These are phyloP conservation scores for Trichoderma gamsii DNA, from an alignment of 495 filamentous ascomycete species.

Conservation along the genomic window DNA sequence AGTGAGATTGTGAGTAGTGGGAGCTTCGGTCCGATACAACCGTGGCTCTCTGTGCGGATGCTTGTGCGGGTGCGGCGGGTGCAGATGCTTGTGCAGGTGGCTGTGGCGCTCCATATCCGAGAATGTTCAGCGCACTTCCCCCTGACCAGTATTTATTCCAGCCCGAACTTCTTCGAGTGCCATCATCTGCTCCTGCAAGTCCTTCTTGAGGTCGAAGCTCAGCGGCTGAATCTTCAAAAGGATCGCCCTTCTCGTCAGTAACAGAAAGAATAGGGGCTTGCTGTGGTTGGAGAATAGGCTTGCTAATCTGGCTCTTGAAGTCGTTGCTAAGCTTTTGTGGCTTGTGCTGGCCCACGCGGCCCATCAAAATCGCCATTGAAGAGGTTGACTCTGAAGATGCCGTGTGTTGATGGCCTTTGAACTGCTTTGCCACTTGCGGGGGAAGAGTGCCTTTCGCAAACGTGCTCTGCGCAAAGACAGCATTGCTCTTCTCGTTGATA, in stretches of 20 bases:
- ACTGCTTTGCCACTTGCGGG: conserved; percentile 26
- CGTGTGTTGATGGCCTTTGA: conserved; percentile 41
- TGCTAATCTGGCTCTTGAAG: conserved; percentile 49
- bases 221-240: conserved; percentile 33
- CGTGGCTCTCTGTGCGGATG: conserved; percentile 30
- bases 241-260: conserved; percentile 35
- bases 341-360: conserved; percentile 38
- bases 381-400: conserved; percentile 46
- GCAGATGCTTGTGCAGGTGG: neutral
- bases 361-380: conserved; percentile 53
- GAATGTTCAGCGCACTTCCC: conserved; percentile 45
- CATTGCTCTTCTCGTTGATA: conserved; percentile 40
- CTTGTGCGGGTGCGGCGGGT: neutral
- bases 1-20: conserved; percentile 48
- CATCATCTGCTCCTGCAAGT: conserved; percentile 17
- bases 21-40: conserved; percentile 43
- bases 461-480: conserved; percentile 50
- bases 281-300: conserved; percentile 41
- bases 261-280: conserved; percentile 21
- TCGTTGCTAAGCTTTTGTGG: conserved; percentile 47
- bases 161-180: conserved; percentile 48
- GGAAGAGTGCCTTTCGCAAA: conserved; percentile 37
- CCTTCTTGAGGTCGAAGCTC: conserved; percentile 34
- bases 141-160: conserved; percentile 59
- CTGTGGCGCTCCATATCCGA: conserved; percentile 42